phyloP scores from a whole-genome alignment of 495 filamentous ascomycete genomes.

The Letharia columbiana region DNA sequence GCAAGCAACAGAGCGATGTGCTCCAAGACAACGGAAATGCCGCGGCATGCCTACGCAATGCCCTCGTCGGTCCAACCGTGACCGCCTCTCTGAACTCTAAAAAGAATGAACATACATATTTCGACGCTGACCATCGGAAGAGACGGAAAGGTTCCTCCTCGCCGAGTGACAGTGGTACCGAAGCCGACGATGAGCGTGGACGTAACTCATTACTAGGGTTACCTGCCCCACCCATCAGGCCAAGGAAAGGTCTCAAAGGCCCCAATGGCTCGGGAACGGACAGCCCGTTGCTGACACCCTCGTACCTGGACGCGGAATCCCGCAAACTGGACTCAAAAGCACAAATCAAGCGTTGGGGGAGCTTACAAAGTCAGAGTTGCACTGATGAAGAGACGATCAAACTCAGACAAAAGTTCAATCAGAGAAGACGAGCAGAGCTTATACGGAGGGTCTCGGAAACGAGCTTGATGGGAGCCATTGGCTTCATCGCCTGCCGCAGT shows the following conservation, averaged over 20 bases:
- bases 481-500: conserved; percentile 14
- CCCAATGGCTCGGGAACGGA: conserved; percentile 26
- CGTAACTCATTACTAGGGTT: conserved; percentile 61
- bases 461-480: conserved; percentile 30
- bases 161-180: conserved; percentile 79
- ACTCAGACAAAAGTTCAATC: conserved; percentile 29
- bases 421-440: conserved; percentile 37
- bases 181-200: conserved; percentile 78
- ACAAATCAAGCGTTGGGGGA: conserved; percentile 14
- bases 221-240: conserved; percentile 61
- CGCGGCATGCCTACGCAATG: neutral
- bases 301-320: conserved; percentile 47
- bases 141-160: conserved; percentile 42
- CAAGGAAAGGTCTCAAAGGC: conserved; percentile 60
- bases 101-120: conserved; percentile 24
- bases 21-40: conserved; percentile 11
- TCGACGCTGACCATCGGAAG: conserved; percentile 22
- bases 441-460: conserved; percentile 40
- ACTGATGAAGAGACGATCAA: conserved; percentile 23
- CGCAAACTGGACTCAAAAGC: conserved; percentile 22
- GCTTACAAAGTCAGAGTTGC: conserved; percentile 13
- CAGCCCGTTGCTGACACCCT: conserved; percentile 53
- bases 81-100: conserved; percentile 5
- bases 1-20: conserved; percentile 34
- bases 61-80: neutral